phyloP scores from a whole-genome alignment of 202 grass and related monocot genomes.

The Bolboschoenoplectus hybrid region DNA sequence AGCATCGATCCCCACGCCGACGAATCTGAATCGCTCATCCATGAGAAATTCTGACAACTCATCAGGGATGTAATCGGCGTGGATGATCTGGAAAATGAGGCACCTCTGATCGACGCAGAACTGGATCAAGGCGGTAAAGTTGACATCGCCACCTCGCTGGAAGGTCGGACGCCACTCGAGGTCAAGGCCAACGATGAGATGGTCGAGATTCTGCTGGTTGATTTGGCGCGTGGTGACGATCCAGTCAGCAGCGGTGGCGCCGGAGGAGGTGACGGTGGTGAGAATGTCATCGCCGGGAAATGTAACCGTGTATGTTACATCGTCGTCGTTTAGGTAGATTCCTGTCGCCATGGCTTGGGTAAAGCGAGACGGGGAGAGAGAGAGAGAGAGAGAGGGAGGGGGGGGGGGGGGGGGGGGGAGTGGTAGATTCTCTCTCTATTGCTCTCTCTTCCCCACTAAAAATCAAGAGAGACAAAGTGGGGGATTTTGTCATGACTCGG shows the following conservation, averaged over 20 bases:
- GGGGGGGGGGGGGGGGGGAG: background rate
- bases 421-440: background rate
- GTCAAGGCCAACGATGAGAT: conserved; percentile 70
- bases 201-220: conserved; percentile 33
- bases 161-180: conserved; percentile 75
- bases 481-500: background rate
- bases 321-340: conserved; percentile 18
- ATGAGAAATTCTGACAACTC: conserved; percentile 43
- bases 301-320: conserved; percentile 42
- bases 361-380: background rate
- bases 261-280: conserved; percentile 69
- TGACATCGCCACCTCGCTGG: background rate
- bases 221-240: conserved; percentile 42
- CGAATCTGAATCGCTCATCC: conserved; percentile 38
- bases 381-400: background rate
- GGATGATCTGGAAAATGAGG: conserved; percentile 60
- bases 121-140: conserved; percentile 51
- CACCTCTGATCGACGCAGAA: conserved; percentile 66
- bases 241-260: conserved; percentile 52
- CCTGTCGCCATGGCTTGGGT: conserved; percentile 24
- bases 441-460: too few species aligned
- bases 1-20: conserved; percentile 40
- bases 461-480: too few species aligned
- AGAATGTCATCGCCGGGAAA: conserved; percentile 48
- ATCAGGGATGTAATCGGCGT: conserved; percentile 40